Evolutionary conservation across 345 rosid species (phyloP).

Genomic region (Citrus reticulata): DNA sequence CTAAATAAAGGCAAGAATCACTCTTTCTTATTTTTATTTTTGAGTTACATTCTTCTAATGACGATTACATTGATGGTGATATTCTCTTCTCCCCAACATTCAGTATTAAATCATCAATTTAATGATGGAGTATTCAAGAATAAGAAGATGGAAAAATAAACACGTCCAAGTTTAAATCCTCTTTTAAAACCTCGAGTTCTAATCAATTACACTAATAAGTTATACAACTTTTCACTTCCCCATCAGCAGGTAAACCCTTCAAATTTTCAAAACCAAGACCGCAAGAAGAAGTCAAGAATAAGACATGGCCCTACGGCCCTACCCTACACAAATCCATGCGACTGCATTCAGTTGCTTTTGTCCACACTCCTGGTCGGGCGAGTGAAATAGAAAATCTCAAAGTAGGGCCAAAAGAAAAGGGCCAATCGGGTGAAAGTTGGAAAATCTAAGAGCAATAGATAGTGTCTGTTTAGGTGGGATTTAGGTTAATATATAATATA

Average conservation of each 20-base stretch:
- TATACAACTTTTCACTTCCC: background rate
- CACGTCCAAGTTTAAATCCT: background rate
- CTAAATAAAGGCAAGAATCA: too few relatives aligned
- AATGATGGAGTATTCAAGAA: too few relatives aligned
- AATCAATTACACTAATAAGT: too few relatives aligned
- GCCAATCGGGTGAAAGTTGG: background rate
- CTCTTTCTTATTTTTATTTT: too few relatives aligned
- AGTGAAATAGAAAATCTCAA: background rate
- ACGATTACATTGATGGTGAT: too few relatives aligned
- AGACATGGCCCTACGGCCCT: background rate
- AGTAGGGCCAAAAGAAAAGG: background rate
- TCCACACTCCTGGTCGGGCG: background rate
- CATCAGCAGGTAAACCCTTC: background rate
- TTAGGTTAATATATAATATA: background rate
- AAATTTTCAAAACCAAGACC: too few relatives aligned
- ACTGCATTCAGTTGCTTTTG: background rate
- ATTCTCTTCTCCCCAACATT: too few relatives aligned
- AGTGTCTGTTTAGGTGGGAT: constrained; percentile 17
- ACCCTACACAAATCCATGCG: background rate
- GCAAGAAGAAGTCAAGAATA: too few relatives aligned
- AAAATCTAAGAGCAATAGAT: constrained; percentile 22
- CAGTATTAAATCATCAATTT: too few relatives aligned
- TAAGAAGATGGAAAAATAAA: background rate
- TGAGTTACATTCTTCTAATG: too few relatives aligned
- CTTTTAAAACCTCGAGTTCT: background rate